These are phyloP conservation scores for Lipomyces yamadae DNA, from an alignment of 805 yeast species.

Conservation along the genomic window DNA sequence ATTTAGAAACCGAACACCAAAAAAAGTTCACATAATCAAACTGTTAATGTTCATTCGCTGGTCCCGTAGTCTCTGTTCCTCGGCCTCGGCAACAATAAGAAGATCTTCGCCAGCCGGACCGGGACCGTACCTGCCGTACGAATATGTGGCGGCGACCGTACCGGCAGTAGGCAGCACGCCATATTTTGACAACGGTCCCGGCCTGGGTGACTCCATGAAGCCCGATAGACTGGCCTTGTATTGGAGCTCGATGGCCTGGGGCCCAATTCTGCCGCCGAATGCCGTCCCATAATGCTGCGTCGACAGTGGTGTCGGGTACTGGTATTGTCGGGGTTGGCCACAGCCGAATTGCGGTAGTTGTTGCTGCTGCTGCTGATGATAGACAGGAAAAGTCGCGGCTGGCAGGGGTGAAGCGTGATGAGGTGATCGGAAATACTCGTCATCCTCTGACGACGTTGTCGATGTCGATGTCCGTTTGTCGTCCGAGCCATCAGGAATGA, in stretches of 20 bases:
- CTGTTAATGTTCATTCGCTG: slow-evolving; percentile 34
- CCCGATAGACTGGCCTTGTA: slow-evolving; percentile 21
- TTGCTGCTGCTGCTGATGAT: neutral
- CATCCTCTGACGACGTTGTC: neutral
- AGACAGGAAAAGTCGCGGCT: neutral
- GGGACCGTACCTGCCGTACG: neutral
- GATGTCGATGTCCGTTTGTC: neutral
- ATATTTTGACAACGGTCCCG: neutral
- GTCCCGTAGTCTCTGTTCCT: slow-evolving; percentile 31
- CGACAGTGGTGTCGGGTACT: slow-evolving; percentile 6
- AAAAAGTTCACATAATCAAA: slow-evolving; percentile 21
- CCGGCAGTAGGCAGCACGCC: neutral
- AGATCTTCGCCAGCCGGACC: neutral
- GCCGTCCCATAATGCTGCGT: neutral
- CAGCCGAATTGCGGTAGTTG: neutral
- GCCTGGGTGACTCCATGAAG: slow-evolving; percentile 12
- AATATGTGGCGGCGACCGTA: neutral
- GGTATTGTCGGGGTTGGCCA: neutral
- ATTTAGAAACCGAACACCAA: neutral
- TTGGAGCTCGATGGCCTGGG: slow-evolving; percentile 18
- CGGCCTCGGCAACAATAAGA: slow-evolving; percentile 19
- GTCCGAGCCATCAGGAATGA: neutral
- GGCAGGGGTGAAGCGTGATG: neutral
- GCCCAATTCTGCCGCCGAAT: neutral
- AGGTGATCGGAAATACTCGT: neutral